Conservation (phyloP, 495 filamentous ascomycete species). For the Hyphodiscus hymeniophilus region DNA sequence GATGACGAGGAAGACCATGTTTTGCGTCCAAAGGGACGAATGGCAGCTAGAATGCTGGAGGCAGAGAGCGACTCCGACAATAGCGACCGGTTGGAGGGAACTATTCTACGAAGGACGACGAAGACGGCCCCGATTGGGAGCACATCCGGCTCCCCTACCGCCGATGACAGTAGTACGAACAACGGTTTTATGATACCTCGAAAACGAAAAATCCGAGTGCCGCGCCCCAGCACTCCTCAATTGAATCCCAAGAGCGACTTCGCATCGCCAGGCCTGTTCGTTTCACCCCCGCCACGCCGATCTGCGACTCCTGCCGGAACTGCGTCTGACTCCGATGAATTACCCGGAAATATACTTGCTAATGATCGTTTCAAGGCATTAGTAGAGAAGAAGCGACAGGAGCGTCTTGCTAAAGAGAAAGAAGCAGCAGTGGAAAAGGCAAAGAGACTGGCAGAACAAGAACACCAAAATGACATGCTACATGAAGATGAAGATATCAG, state of each 20-base stretch:
- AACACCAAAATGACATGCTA: slow-evolving; percentile 22
- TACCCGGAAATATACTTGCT: slow-evolving; percentile 36
- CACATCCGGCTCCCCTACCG: slow-evolving; percentile 15
- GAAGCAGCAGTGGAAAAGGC: slow-evolving; percentile 40
- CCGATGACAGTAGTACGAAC: slow-evolving; percentile 16
- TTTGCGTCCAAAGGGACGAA: slow-evolving; percentile 55
- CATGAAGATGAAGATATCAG: slow-evolving; percentile 39
- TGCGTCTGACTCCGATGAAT: slow-evolving; percentile 34
- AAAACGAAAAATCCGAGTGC: slow-evolving; percentile 16
- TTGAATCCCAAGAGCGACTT: slow-evolving; percentile 27
- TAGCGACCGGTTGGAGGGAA: slow-evolving; percentile 1
- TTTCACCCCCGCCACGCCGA: slow-evolving; percentile 29
- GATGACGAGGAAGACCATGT: slow-evolving; percentile 39
- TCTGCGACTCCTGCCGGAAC: slow-evolving; percentile 10
- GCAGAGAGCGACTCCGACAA: slow-evolving; percentile 20
- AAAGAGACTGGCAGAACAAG: slow-evolving; percentile 39
- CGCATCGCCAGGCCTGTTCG: slow-evolving; percentile 35
- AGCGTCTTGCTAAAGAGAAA: slow-evolving; percentile 57
- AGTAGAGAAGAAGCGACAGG: slow-evolving; percentile 59
- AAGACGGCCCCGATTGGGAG: slow-evolving; percentile 11
- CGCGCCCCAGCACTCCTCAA: slow-evolving; percentile 20
- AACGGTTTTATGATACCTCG: slow-evolving; percentile 17
- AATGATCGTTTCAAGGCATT: slow-evolving; percentile 59
- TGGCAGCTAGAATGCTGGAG: slow-evolving; percentile 61
- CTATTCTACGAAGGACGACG: slow-evolving; percentile 19